Percentiles rank a stretch among this genome's conserved stretches.
These are phyloP conservation scores for Begonia loranthoides DNA, from an alignment of 306 rosid genomes.

Conservation along the genomic window DNA sequence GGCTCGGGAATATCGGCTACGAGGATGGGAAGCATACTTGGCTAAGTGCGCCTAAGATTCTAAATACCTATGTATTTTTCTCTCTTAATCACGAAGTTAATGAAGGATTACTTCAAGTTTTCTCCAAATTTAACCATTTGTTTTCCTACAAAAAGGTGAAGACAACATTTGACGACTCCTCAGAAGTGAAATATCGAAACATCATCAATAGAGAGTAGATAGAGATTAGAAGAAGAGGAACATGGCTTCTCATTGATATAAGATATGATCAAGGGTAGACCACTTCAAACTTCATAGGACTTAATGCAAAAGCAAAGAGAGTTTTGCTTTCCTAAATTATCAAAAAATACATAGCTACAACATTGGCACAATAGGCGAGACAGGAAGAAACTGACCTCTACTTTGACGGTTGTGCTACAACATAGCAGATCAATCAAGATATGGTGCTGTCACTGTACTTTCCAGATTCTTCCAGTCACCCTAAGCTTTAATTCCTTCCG, in stretches of 20 bases:
- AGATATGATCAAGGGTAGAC: too few relatives aligned
- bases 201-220: too few relatives aligned
- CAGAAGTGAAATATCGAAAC: too few relatives aligned
- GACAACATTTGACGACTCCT: too few relatives aligned
- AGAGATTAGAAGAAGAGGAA: too few relatives aligned
- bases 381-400: slow-evolving; percentile 3
- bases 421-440: slow-evolving; percentile 9
- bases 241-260: too few relatives aligned
- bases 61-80: background rate
- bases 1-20: slow-evolving; percentile 63
- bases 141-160: too few relatives aligned
- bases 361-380: slow-evolving; percentile 1
- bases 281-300: too few relatives aligned
- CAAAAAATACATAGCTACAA: slow-evolving; percentile 31
- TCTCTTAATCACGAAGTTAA: too few relatives aligned
- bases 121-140: too few relatives aligned
- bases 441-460: slow-evolving; percentile 39
- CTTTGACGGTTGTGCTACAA: background rate
- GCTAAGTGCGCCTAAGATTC: slow-evolving; percentile 30
- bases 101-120: too few relatives aligned
- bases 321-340: slow-evolving; percentile 42
- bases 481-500: slow-evolving; percentile 73
- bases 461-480: slow-evolving; percentile 92
- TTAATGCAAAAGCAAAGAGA: slow-evolving; percentile 49
- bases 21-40: slow-evolving; percentile 78